Conservation (phyloP, 768 basidiomycete genomes). For the Mycena metata region DNA sequence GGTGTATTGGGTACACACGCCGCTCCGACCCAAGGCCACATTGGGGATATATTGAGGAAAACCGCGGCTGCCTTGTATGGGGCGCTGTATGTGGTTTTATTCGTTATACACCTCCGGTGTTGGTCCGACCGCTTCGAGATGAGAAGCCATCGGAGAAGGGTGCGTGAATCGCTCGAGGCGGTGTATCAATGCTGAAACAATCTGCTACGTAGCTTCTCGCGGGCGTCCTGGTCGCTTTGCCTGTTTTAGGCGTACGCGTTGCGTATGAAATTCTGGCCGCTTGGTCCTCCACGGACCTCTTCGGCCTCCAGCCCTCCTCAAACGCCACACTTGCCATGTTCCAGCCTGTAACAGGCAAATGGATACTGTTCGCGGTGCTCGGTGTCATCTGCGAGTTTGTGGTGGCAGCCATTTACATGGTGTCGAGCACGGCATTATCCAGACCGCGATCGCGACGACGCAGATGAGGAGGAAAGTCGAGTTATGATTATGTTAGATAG, state of each 20-base stretch:
- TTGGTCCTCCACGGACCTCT: conserved; percentile 66
- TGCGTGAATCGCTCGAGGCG: conserved; percentile 42
- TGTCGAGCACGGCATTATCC: conserved; percentile 56
- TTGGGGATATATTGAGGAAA: conserved; percentile 57
- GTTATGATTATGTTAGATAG: conserved; percentile 35
- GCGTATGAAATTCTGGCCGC: conserved; percentile 71
- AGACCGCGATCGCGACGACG: conserved; percentile 22
- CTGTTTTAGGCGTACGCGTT: conserved; percentile 70
- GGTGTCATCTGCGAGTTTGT: conserved; percentile 72
- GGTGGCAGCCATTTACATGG: conserved; percentile 61
- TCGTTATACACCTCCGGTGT: conserved; percentile 56
- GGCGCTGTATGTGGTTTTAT: conserved; percentile 55
- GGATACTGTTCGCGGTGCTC: conserved; percentile 71
- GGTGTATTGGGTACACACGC: conserved; percentile 59
- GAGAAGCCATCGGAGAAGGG: conserved; percentile 60
- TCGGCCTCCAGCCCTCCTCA: conserved; percentile 52
- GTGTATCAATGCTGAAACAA: neutral
- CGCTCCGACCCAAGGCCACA: conserved; percentile 47
- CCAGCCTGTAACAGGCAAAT: conserved; percentile 69
- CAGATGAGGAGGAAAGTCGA: conserved; percentile 11
- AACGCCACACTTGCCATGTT: conserved; percentile 65
- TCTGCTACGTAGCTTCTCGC: conserved; percentile 61
- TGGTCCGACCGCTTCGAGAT: conserved; percentile 63
- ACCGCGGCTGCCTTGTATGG: conserved; percentile 59
- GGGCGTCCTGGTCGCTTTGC: conserved; percentile 68